Evolutionary conservation across 768 basidiomycete genomes (phyloP).

Genomic region (Suillus ampliporus): DNA sequence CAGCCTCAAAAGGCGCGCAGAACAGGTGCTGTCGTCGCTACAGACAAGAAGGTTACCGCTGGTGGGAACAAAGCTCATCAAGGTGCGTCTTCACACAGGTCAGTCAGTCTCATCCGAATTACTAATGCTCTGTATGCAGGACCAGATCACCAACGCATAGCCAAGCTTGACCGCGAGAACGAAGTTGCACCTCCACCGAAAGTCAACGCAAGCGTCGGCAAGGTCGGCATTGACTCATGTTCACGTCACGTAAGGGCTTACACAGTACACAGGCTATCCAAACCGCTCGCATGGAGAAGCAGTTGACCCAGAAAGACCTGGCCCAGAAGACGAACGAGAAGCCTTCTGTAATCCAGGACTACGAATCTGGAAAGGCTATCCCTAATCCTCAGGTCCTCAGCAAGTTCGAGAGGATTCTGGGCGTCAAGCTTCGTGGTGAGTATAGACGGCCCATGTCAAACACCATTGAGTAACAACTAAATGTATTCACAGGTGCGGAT

Average conservation of each 20-base stretch:
- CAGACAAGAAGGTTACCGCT: slow-evolving; percentile 77
- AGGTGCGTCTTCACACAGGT: slow-evolving; percentile 49
- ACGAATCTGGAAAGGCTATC: slow-evolving; percentile 86
- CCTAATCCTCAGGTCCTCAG: slow-evolving; percentile 86
- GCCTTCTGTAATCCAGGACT: slow-evolving; percentile 85
- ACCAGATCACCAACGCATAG: slow-evolving; percentile 92
- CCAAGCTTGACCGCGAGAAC: slow-evolving; percentile 93
- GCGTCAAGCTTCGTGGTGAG: slow-evolving; percentile 89
- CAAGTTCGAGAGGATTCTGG: slow-evolving; percentile 87
- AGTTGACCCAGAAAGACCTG: slow-evolving; percentile 89
- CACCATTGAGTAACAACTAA: slow-evolving; percentile 7
- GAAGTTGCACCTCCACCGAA: slow-evolving; percentile 93
- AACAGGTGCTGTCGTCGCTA: slow-evolving; percentile 75
- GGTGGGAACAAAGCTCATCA: slow-evolving; percentile 80
- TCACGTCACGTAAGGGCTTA: slow-evolving; percentile 10
- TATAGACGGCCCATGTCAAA: slow-evolving; percentile 10
- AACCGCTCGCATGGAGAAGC: slow-evolving; percentile 74
- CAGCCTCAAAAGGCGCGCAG: slow-evolving; percentile 64
- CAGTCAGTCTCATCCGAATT: neutral
- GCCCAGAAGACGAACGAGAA: slow-evolving; percentile 95
- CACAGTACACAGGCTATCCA: slow-evolving; percentile 70
- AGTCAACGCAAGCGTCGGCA: slow-evolving; percentile 72
- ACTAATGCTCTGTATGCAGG: slow-evolving; percentile 48
- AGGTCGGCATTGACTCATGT: slow-evolving; percentile 48
- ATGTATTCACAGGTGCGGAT: slow-evolving; percentile 56